phyloP scores from a whole-genome alignment of 768 basidiomycete species.

The Favolaschia claudopus region DNA sequence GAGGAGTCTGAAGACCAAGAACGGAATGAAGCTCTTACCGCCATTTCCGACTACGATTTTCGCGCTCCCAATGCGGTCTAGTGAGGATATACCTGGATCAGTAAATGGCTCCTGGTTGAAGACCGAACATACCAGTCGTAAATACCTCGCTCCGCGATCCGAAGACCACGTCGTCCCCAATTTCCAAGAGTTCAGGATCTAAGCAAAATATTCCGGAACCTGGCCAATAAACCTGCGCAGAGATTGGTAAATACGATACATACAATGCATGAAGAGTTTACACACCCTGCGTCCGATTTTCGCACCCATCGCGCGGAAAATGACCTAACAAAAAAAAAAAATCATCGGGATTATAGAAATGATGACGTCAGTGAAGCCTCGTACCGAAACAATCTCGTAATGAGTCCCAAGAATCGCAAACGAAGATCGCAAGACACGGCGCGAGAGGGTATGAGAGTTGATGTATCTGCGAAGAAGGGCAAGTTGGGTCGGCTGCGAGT shows the following conservation, averaged over 20 bases:
- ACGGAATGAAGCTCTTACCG: not conserved
- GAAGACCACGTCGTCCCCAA: constrained; percentile 58
- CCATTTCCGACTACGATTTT: not conserved
- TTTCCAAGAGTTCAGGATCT: constrained; percentile 55
- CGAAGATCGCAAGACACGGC: constrained; percentile 40
- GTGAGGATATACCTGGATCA: too few relatives aligned
- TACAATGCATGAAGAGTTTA: not conserved
- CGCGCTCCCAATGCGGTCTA: not conserved
- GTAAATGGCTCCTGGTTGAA: too few relatives aligned
- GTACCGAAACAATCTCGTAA: constrained; percentile 53
- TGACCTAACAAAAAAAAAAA: too few relatives aligned
- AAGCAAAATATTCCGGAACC: constrained; percentile 51
- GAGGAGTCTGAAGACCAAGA: not conserved
- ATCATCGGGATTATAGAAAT: not conserved
- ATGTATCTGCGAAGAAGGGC: constrained; percentile 44
- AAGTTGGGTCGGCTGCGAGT: constrained; percentile 38
- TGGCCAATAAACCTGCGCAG: constrained; percentile 50
- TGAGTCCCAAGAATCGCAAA: constrained; percentile 53
- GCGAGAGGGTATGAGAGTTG: constrained; percentile 45
- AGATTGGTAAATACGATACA: not conserved
- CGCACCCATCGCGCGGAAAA: constrained; percentile 56
- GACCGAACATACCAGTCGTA: constrained; percentile 28
- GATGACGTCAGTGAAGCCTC: not conserved
- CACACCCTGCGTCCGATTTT: constrained; percentile 46
- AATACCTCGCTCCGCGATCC: constrained; percentile 52